phyloP scores from a whole-genome alignment of 805 yeast genomes.

The Deakozyma indianensis region DNA sequence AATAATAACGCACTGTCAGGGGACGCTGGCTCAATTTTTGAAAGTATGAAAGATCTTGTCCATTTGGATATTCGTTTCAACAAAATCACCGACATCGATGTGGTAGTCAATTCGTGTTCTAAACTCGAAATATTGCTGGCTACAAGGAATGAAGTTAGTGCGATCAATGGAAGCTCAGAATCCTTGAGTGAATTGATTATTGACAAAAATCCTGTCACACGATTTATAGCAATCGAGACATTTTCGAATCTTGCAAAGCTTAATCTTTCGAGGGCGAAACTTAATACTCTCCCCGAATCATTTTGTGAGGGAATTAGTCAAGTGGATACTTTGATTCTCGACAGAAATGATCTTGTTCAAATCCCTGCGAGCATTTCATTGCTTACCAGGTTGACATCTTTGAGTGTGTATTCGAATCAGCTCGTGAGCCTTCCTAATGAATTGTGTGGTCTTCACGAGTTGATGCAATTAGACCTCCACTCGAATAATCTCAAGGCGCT shows the following conservation, averaged over 20 bases:
- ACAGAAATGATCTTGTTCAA: conserved; percentile 66
- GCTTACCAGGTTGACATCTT: conserved; percentile 42
- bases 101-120: conserved; percentile 12
- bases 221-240: conserved; percentile 34
- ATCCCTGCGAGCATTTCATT: conserved; percentile 56
- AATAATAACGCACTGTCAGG: conserved; percentile 55
- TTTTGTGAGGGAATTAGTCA: conserved; percentile 48
- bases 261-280: conserved; percentile 68
- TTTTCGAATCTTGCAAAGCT: conserved; percentile 53
- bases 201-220: conserved; percentile 75
- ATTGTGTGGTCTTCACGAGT: conserved; percentile 42
- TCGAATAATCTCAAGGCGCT: conserved; percentile 64
- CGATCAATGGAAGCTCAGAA: conserved; percentile 23
- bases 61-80: conserved; percentile 71
- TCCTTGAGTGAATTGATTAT: conserved; percentile 55
- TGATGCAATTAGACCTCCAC: conserved; percentile 65
- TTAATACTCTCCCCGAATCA: conserved; percentile 55
- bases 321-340: conserved; percentile 59
- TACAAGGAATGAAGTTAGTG: neutral
- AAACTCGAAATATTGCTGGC: conserved; percentile 12
- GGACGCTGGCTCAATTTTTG: conserved; percentile 37
- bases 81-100: conserved; percentile 28
- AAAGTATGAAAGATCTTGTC: conserved; percentile 40
- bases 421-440: conserved; percentile 54
- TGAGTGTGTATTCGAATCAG: conserved; percentile 65